Evolutionary conservation across 2,329 filamentous ascomycete genomes (phyloP).

Genomic region (Aspergillus floridensis): DNA sequence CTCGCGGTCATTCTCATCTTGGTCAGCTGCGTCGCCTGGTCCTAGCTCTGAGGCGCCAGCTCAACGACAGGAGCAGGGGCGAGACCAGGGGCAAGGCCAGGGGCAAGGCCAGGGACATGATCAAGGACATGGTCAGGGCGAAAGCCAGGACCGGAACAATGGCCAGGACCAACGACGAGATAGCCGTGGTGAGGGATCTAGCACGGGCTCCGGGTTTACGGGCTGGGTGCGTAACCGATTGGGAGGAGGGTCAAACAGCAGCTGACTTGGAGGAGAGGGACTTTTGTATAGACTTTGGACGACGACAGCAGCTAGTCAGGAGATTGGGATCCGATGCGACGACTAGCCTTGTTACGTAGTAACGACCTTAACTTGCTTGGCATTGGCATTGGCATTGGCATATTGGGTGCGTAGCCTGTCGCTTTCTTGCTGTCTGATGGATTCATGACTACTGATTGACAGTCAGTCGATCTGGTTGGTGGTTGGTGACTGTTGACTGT

Average conservation of each 20-base stretch:
- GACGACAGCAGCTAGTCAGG: neutral
- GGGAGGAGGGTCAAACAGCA: conserved; percentile 18
- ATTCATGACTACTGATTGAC: no score
- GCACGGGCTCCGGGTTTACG: conserved; percentile 13
- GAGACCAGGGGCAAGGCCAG: neutral
- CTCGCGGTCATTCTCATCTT: neutral
- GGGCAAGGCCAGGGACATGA: neutral
- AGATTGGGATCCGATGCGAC: neutral
- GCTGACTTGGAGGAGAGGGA: neutral
- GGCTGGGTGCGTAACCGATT: conserved; percentile 29
- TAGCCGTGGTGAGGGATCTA: conserved; percentile 15
- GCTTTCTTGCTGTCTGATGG: neutral
- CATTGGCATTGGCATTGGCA: neutral
- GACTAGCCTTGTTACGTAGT: neutral
- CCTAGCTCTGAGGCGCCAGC: neutral
- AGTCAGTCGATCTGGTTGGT: no score
- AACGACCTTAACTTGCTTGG: neutral
- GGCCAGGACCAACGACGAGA: conserved; percentile 4
- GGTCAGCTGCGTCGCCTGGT: neutral
- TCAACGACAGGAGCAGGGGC: neutral
- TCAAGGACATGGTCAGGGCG: neutral
- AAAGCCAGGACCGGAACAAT: no score
- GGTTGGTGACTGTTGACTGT: no score
- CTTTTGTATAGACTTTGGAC: neutral
- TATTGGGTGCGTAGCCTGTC: neutral